A percentile compares a stretch with the other conserved stretches of the same genome.
Evolutionary conservation across 768 basidiomycete species (phyloP).

Genomic region (Lepiota venenata): DNA sequence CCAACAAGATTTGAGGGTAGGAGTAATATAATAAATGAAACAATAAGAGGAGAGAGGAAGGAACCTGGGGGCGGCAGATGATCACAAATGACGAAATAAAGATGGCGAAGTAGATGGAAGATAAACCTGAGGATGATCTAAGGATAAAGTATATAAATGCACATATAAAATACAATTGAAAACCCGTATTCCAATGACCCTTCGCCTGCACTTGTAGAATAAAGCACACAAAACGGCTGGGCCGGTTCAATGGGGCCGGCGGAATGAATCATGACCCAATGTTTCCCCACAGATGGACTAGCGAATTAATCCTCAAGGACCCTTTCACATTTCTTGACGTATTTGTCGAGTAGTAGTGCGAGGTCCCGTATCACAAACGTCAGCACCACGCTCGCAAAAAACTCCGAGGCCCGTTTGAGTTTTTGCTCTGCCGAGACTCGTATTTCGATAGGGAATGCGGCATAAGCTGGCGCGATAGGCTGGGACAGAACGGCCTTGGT

Average conservation of each 20-base stretch:
- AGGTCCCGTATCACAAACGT: constrained; percentile 89
- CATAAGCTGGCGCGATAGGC: constrained; percentile 70
- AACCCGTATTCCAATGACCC: constrained; percentile 7
- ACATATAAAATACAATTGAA: constrained; percentile 22
- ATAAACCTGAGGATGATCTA: constrained; percentile 22
- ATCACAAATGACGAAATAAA: constrained; percentile 26
- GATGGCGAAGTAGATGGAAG: constrained; percentile 22
- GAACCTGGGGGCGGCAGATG: constrained; percentile 14
- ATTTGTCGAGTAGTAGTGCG: constrained; percentile 86
- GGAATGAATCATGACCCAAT: neutral
- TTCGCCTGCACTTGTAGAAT: neutral
- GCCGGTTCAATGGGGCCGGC: neutral
- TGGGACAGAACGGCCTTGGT: constrained; percentile 67
- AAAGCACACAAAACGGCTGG: neutral
- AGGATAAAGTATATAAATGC: constrained; percentile 28
- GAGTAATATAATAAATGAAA: neutral
- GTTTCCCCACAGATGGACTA: neutral
- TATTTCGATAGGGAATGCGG: constrained; percentile 62
- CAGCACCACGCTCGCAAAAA: constrained; percentile 85
- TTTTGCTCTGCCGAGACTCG: constrained; percentile 65
- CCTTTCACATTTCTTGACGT: constrained; percentile 91
- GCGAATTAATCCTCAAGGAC: constrained; percentile 73
- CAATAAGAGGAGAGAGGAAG: constrained; percentile 9
- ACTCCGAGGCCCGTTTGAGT: constrained; percentile 83
- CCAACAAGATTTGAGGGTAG: neutral